Evolutionary conservation across 352 stramenopile genomes (phyloP), one percentile per base, ranked within the genome.

Genomic region (Globisporangium iwayamae): DNA sequence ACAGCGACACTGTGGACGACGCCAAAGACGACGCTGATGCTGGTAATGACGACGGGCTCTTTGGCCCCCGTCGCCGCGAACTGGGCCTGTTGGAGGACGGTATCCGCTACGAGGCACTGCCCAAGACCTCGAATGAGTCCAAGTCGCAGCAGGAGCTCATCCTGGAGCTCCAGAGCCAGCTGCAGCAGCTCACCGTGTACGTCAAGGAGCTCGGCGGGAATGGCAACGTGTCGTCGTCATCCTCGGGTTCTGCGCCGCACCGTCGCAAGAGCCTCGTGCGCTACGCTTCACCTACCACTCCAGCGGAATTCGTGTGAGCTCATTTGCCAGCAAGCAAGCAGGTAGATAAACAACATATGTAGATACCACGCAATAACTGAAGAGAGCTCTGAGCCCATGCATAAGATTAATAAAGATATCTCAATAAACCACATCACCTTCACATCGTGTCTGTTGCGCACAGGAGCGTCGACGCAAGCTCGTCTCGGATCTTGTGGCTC

Each of bases 61-160:
- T 20, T 34, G 22, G 48, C 13, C 28, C 28, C 16, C 10, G 22
- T 1, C 55, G 47, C 8, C 54, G 38, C 36, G 55, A 58, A 10
- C 63, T 68, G 22, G 63, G 46, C 14, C 47, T 63, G 11, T 32
- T 68, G 25, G 63, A 68, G 2, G 63, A 68, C 56, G 55, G 63
- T 20, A 63, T 63, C 34, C 63, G 63, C 13, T 68, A 68, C 38
- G 54, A 68, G 34, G 38, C 41, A 22, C 63, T 55, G 13, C 13
- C 55, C 45, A 61, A 60, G 34, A 16, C 45, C 8, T 14, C n/a
- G 18, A 36, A 25, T 13, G 47, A 62, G n/a, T 8, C 46, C 3
- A 68, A 68, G 63, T 30, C 45, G 1, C 38, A 62, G n/a, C 20
- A 45, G 16, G 63, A 68, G 34, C 45, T 68, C 34, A 30, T 68